Percentiles rank a stretch among this genome's conserved stretches.
phyloP scores from a whole-genome alignment of 2,329 filamentous ascomycete species.

The Neofusicoccum cordaticola region DNA sequence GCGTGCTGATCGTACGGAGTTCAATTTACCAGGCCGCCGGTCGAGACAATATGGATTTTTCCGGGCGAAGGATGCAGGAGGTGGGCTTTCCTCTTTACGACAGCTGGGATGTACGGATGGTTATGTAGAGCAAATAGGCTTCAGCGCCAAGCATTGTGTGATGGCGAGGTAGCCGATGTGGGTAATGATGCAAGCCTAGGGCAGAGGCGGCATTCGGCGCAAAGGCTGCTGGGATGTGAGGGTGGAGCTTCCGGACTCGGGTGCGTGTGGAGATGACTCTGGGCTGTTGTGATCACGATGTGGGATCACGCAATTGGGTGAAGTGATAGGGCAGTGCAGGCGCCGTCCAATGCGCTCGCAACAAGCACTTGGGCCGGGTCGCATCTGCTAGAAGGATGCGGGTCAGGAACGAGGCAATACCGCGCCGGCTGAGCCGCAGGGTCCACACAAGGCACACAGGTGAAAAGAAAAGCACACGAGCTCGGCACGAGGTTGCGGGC shows the following conservation, averaged over 20 bases:
- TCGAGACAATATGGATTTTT: background rate
- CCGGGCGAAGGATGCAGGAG: background rate
- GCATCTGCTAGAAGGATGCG: background rate
- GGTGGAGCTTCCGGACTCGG: background rate
- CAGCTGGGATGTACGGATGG: background rate
- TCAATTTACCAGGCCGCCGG: background rate
- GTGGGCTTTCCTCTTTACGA: background rate
- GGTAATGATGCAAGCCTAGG: background rate
- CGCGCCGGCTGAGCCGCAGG: background rate
- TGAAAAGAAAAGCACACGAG: background rate
- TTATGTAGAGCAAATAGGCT: conserved; percentile 17
- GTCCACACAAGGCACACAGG: background rate
- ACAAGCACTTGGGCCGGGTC: conserved; percentile 3
- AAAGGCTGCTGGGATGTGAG: background rate
- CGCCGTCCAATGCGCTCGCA: background rate
- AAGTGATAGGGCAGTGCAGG: background rate
- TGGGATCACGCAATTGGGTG: conserved; percentile 12
- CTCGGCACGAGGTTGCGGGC: background rate
- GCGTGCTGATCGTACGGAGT: background rate
- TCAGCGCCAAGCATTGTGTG: conserved; percentile 10
- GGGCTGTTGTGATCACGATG: conserved; percentile 11
- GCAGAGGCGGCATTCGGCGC: background rate
- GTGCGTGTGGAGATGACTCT: background rate
- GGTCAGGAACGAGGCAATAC: background rate
- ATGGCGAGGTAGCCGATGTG: conserved; percentile 6